These are phyloP conservation scores for Corchorus olitorius DNA, from an alignment of 345 rosid genomes.

Conservation along the genomic window DNA sequence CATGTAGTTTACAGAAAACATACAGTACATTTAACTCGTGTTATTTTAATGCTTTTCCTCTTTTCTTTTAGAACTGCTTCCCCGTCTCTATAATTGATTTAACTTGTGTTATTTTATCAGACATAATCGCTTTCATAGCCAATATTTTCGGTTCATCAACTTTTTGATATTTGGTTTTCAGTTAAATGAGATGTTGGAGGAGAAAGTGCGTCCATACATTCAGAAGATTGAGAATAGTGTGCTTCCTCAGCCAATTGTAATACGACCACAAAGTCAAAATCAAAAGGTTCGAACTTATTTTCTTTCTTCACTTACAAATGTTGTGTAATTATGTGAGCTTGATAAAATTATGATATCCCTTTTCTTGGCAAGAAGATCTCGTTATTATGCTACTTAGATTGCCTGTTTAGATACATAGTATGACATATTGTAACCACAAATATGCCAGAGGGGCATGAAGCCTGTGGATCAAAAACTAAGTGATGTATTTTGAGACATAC, in stretches of 20 bases:
- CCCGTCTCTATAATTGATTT: not conserved
- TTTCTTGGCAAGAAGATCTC: not conserved
- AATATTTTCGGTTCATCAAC: not conserved
- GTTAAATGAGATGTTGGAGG: slow-evolving; percentile 82
- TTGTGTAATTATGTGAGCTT: not conserved
- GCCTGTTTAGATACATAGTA: not conserved
- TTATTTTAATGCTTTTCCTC: not conserved
- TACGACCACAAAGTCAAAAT: slow-evolving; percentile 48
- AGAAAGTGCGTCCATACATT: slow-evolving; percentile 76
- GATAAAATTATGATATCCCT: not conserved
- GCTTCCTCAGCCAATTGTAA: slow-evolving; percentile 64
- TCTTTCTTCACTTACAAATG: not conserved
- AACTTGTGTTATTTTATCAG: not conserved
- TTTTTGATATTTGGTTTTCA: slow-evolving; percentile 26
- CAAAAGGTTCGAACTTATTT: slow-evolving; percentile 37
- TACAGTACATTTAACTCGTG: not conserved
- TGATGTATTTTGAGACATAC: not conserved
- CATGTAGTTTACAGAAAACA: not conserved
- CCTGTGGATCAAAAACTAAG: not conserved
- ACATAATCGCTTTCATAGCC: not conserved
- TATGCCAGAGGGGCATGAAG: not conserved
- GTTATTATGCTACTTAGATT: not conserved
- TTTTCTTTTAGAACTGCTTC: not conserved
- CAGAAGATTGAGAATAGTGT: slow-evolving; percentile 48
- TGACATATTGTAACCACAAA: not conserved